Percentiles rank a stretch among this genome's conserved stretches.
Conservation (phyloP, 2,329 filamentous ascomycete genomes). For the Madurella mycetomatis region DNA sequence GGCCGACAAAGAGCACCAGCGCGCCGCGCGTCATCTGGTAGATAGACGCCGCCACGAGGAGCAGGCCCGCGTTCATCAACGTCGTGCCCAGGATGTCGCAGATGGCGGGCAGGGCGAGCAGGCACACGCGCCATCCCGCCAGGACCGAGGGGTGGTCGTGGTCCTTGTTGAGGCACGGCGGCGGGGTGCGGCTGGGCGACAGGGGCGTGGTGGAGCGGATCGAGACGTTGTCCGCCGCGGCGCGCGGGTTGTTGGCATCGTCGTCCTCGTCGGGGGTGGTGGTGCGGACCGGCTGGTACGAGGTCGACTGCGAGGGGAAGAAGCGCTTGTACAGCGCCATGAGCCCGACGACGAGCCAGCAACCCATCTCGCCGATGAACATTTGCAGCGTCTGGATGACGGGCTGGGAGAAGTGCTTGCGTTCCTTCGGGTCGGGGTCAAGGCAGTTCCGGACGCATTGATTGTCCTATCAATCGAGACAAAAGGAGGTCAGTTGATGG, state of each 20-base stretch:
- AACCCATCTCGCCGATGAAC: slow-evolving; percentile 95
- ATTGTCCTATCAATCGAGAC: slow-evolving; percentile 64
- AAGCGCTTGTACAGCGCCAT: slow-evolving; percentile 63
- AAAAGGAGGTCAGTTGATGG: background rate
- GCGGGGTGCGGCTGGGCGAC: slow-evolving; percentile 39
- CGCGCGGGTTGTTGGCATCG: slow-evolving; percentile 36
- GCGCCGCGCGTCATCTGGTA: slow-evolving; percentile 98
- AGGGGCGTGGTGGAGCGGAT: slow-evolving; percentile 41
- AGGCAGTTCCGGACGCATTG: slow-evolving; percentile 93
- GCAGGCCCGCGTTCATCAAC: slow-evolving; percentile 90
- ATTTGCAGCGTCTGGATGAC: slow-evolving; percentile 96
- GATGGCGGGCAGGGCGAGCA: slow-evolving; percentile 81
- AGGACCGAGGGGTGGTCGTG: slow-evolving; percentile 53
- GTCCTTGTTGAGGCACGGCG: slow-evolving; percentile 29
- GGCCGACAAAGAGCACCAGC: slow-evolving; percentile 87
- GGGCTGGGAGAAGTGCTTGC: slow-evolving; percentile 81
- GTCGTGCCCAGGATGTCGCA: slow-evolving; percentile 96
- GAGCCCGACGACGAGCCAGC: slow-evolving; percentile 81
- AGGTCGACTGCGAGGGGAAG: slow-evolving; percentile 34
- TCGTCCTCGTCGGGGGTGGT: slow-evolving; percentile 36
- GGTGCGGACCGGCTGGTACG: slow-evolving; percentile 62
- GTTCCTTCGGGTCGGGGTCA: slow-evolving; percentile 59
- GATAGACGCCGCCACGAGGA: slow-evolving; percentile 92
- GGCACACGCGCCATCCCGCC: slow-evolving; percentile 62
- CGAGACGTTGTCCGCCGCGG: slow-evolving; percentile 42